These are phyloP conservation scores for Tetragonia tetragonoides DNA, from an alignment of 148 eudicot genomes.

Conservation along the genomic window DNA sequence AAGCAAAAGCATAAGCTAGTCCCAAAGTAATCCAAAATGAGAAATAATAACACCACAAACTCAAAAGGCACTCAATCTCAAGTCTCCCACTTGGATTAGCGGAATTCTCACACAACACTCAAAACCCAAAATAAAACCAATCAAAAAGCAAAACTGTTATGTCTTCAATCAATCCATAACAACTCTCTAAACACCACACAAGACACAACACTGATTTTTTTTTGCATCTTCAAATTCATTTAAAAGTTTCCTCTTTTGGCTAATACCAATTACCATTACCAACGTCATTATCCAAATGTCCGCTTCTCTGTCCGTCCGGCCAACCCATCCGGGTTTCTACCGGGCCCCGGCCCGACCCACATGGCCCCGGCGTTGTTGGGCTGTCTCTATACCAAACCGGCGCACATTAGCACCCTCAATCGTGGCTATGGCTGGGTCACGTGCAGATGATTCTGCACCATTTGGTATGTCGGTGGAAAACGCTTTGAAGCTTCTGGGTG, in stretches of 20 bases:
- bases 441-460: constrained; percentile 82
- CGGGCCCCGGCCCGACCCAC: constrained; percentile 25
- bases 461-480: constrained; percentile 82
- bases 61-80: background rate
- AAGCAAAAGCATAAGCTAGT: too few relatives aligned
- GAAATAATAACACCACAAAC: background rate
- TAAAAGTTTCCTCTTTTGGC: background rate
- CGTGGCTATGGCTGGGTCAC: constrained; percentile 50
- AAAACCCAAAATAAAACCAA: constrained; percentile 10
- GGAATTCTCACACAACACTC: constrained; percentile 26
- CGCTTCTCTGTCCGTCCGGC: constrained; percentile 54
- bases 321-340: constrained; percentile 37
- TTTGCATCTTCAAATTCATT: too few relatives aligned
- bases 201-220: background rate
- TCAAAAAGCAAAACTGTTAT: background rate
- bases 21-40: background rate
- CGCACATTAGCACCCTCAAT: constrained; percentile 18
- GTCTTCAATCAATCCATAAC: constrained; percentile 10
- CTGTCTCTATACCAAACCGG: constrained; percentile 25
- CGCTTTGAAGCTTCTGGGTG: constrained; percentile 80
- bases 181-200: background rate
- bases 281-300: constrained; percentile 40
- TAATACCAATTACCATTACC: background rate
- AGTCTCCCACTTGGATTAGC: background rate
- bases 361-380: constrained; percentile 24